phyloP scores from a whole-genome alignment of 2,329 filamentous ascomycete species.

The Stachybotrys echinatus region DNA sequence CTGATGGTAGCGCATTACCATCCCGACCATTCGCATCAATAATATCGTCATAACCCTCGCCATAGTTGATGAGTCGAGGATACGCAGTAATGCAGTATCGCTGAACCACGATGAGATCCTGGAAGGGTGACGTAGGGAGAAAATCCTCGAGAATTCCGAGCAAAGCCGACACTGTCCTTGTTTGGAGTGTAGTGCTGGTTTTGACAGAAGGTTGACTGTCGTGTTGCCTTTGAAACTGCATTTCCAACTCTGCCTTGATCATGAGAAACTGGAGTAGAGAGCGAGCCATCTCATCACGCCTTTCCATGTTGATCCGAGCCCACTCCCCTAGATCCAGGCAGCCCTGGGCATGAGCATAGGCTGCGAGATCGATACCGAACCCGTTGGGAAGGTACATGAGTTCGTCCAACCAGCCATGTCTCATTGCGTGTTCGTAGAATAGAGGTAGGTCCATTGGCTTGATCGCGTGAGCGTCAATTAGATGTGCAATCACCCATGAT shows the following conservation, averaged over 20 bases:
- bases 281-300: conserved; percentile 61
- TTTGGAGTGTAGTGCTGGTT: conserved; percentile 69
- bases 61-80: conserved; percentile 92
- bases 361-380: conserved; percentile 82
- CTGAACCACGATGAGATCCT: conserved; percentile 76
- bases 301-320: conserved; percentile 66
- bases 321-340: conserved; percentile 78
- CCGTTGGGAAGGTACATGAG: conserved; percentile 74
- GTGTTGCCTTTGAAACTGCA: conserved; percentile 65
- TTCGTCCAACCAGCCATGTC: conserved; percentile 79
- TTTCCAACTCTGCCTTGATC: conserved; percentile 79
- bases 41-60: conserved; percentile 84
- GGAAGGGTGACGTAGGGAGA: conserved; percentile 49
- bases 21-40: conserved; percentile 79
- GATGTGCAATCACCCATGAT: conserved; percentile 74
- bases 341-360: conserved; percentile 75
- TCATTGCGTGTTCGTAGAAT: conserved; percentile 60
- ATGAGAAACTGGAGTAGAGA: conserved; percentile 75
- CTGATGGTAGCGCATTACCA: conserved; percentile 73
- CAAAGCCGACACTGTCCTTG: conserved; percentile 79
- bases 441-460: conserved; percentile 49
- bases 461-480: conserved; percentile 76
- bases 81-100: conserved; percentile 88
- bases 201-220: conserved; percentile 50
- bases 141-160: conserved; percentile 75